Conservation (phyloP, 1,284 basidiomycete species). For the Spongispora temasekensis region DNA sequence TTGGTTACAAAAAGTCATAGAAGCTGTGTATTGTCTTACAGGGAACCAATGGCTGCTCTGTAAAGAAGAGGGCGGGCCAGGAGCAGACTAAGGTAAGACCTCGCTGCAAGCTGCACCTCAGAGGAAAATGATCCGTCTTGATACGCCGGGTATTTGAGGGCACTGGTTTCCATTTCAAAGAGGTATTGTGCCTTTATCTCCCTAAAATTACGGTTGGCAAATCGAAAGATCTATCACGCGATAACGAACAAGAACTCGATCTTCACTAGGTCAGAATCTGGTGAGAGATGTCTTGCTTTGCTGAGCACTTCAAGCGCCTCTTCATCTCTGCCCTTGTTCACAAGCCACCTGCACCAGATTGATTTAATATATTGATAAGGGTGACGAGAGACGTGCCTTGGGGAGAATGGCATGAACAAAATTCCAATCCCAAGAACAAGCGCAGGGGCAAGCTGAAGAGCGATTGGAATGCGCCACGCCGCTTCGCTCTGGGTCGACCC, state of each 20-base stretch:
- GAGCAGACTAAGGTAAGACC: constrained; percentile 58
- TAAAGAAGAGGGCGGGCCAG: constrained; percentile 52
- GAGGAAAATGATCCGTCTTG: constrained; percentile 62
- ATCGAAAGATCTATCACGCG: not conserved
- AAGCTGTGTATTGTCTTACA: constrained; percentile 39
- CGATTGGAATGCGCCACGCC: constrained; percentile 78
- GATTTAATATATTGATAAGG: constrained; percentile 1
- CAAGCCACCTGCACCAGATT: constrained; percentile 57
- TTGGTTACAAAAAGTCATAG: constrained; percentile 4
- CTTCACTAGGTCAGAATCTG: constrained; percentile 66
- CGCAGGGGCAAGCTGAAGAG: constrained; percentile 75
- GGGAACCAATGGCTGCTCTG: constrained; percentile 58
- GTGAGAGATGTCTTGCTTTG: constrained; percentile 54
- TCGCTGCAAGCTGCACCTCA: constrained; percentile 61
- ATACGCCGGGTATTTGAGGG: constrained; percentile 58
- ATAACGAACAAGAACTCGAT: constrained; percentile 71
- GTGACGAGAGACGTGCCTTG: constrained; percentile 41
- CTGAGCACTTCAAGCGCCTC: constrained; percentile 71
- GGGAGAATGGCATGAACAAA: constrained; percentile 72
- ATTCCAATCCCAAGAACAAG: constrained; percentile 65
- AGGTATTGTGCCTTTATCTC: constrained; percentile 79
- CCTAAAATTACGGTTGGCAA: constrained; percentile 33
- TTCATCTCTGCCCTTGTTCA: constrained; percentile 72
- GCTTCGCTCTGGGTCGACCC: constrained; percentile 56
- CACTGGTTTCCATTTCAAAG: constrained; percentile 67